Conservation (phyloP, 2,329 filamentous ascomycete species). For the Myrmaecium sp. region DNA sequence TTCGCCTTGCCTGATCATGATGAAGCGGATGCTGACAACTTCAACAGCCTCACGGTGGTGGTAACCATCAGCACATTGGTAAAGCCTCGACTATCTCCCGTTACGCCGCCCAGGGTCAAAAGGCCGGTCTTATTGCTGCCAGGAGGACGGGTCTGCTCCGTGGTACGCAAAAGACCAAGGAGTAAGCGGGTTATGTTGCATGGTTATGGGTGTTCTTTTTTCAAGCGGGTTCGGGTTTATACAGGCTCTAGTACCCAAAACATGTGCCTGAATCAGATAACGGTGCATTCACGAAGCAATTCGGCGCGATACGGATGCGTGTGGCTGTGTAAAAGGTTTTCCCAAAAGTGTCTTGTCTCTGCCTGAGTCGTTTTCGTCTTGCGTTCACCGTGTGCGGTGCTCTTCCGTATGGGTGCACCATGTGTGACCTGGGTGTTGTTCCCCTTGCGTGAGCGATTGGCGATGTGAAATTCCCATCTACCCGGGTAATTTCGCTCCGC, state of each 20-base stretch:
- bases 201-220: constrained; percentile 7
- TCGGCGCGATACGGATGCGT: no score
- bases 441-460: no score
- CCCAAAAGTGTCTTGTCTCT: no score
- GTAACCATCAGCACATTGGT: constrained; percentile 99
- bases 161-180: constrained; percentile 99
- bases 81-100: constrained; percentile 99
- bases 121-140: constrained; percentile 99
- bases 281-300: no score
- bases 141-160: constrained; percentile 98
- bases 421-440: no score
- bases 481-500: no score
- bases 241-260: constrained; percentile 6
- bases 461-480: no score
- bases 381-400: no score
- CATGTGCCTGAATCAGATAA: no score
- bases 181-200: constrained; percentile 26
- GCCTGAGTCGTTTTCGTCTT: no score
- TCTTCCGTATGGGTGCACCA: no score
- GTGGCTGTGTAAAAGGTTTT: no score
- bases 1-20: constrained; percentile 4
- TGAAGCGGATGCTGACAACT: constrained; percentile 15
- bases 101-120: constrained; percentile 96
- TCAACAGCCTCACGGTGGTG: constrained; percentile 39
- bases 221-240: constrained; percentile 6